phyloP scores from a whole-genome alignment of 2,329 filamentous ascomycete genomes.

The Colletotrichum simmondsii region DNA sequence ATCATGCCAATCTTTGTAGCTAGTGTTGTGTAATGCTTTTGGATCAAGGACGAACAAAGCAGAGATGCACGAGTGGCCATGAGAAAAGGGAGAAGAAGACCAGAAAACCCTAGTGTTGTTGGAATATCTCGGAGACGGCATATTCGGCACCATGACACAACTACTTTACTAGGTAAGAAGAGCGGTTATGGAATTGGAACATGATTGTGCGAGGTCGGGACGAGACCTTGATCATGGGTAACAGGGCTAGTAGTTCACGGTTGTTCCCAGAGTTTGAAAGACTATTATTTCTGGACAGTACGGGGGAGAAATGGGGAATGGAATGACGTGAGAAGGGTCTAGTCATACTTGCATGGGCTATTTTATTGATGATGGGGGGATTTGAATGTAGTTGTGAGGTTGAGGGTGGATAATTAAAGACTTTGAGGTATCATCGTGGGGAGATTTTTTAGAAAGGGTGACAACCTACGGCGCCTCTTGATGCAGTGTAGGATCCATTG shows the following conservation, averaged over 20 bases:
- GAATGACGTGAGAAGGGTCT: neutral
- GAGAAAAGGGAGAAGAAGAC: slow-evolving; percentile 21
- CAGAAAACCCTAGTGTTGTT: slow-evolving; percentile 19
- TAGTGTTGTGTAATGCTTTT: neutral
- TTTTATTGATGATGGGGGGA: neutral
- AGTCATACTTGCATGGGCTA: neutral
- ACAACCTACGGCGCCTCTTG: neutral
- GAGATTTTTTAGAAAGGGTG: too few relatives aligned
- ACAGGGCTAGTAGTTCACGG: neutral
- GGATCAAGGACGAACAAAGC: neutral
- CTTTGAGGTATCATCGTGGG: too few relatives aligned
- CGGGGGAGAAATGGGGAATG: neutral
- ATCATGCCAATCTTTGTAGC: neutral
- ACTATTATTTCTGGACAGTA: neutral
- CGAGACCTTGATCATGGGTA: neutral
- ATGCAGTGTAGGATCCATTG: too few relatives aligned
- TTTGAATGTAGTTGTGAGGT: too few relatives aligned
- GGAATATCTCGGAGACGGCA: neutral
- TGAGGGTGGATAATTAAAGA: too few relatives aligned
- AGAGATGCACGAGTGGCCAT: slow-evolving; percentile 13
- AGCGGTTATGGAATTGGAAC: neutral
- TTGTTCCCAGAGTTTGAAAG: neutral
- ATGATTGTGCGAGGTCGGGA: neutral
- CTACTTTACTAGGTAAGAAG: neutral
- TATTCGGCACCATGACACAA: neutral